Percentiles rank a stretch among this genome's conserved stretches.
phyloP scores from a whole-genome alignment of 345 rosid genomes.

The Aquilaria sinensis region DNA sequence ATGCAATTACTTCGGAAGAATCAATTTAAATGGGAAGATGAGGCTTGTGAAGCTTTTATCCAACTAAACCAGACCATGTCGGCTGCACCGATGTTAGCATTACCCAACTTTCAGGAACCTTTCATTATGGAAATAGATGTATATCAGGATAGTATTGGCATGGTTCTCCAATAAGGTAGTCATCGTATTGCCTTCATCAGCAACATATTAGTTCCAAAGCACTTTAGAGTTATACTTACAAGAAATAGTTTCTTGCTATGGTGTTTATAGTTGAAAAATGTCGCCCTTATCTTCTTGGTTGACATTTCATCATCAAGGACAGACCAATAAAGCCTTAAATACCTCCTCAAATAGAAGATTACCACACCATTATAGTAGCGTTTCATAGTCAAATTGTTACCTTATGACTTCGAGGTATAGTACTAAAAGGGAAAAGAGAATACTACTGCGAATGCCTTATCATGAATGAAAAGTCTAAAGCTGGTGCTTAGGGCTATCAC shows the following conservation, averaged over 20 bases:
- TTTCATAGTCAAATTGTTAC: too few relatives aligned
- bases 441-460: too few relatives aligned
- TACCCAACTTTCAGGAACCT: background rate
- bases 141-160: background rate
- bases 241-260: background rate
- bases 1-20: background rate
- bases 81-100: background rate
- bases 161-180: background rate
- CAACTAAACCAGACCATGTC: background rate
- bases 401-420: too few relatives aligned
- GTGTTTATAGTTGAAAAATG: background rate
- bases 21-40: background rate
- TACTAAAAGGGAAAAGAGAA: too few relatives aligned
- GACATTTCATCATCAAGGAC: background rate
- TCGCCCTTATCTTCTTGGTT: background rate
- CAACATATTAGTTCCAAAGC: background rate
- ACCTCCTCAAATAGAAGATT: too few relatives aligned
- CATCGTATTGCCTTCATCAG: background rate
- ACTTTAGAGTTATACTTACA: background rate
- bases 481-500: too few relatives aligned
- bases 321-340: background rate
- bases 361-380: too few relatives aligned
- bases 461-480: too few relatives aligned
- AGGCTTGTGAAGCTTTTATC: background rate
- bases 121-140: background rate